Base-by-base conservation (phyloP, 2,329 filamentous ascomycete species). In the Uncinocarpus reesii region DNA sequence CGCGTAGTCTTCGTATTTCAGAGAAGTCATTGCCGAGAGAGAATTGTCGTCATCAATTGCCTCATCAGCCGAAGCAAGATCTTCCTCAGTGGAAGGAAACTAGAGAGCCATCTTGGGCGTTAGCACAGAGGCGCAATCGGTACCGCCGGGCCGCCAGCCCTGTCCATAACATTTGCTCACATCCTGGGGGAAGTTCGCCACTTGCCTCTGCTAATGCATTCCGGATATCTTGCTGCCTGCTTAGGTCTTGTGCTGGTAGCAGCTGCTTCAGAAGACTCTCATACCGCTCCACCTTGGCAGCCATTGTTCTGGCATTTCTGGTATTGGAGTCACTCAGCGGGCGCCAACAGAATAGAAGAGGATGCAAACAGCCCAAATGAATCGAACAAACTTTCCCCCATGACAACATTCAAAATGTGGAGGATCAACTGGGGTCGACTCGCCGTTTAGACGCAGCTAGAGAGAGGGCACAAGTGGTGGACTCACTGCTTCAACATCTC, bases 401-500 rank as follows among this genome's bases (percentile, higher is more conserved):
- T 10, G 24, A 11, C 21, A 13, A 20, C 8, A 15, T n/a, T 28
- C n/a, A 29, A 36, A 7, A n/a, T 34, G 7, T 21, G 31, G 16
- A 20, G 16, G 41, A 37, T 16, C 21, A 26, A 13, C 20, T 41
- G 28, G 16, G 28, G 36, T 34, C 7, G 42, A 42, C 16, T 37
- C 10, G 26, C 18, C 24, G 36, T 10, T 11, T 20, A n/a, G 18
- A 32, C 10, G 29, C n/a, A 44, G 20, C 18, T 29, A 8, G 29
- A 24, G 13, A 36, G 16, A 34, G 21, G 38, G 41, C 31, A 47
- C 24, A 42, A 29, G 36, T 10, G 56, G 56, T n/a, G 42, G 31
- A 32, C 36, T 34, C 46, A 28, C 44, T 37, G 41, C 49, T 53
- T 66, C 61, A 57, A 60, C 50, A 62, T 66, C 46, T 68, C 63